Evolutionary conservation across 2,329 filamentous ascomycete genomes (phyloP), one percentile per base, ranked within the genome.

Genomic region (Fusarium sp.): DNA sequence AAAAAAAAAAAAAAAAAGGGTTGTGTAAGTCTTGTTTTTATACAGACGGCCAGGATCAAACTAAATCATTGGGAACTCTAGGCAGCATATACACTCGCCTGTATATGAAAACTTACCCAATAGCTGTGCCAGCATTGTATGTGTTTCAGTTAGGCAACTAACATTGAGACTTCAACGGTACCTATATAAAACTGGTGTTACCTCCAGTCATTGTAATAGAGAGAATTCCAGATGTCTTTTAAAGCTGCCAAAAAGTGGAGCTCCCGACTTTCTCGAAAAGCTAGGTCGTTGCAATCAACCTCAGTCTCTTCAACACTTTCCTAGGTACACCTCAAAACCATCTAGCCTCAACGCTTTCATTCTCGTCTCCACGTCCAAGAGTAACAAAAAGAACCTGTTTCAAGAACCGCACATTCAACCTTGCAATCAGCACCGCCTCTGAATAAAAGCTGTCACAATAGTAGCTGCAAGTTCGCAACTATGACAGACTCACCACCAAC

Each of bases 401-500:
- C 7, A 36, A 15, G 41, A 33, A 38, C 7, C 6, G 33, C 7
- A 17, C 28, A 26, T 31, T 9, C 4, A 24, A 11, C 10, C 22
- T 12, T 24, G 18, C 11, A 28, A 33, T 6, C 20, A 20, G 17
- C 12, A 22, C 17, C 9, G 14, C 9, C 24, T 52, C 15, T 28
- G 20, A 47, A 58, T 31, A 66, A 28, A 20, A 33, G 33, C 31
- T n/a, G 28, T 42, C 56, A 33, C 69, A 45, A 60, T 24, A 28
- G 33, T 20, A 26, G 24, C 42, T n/a, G 18, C 44, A 35, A 63
- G 33, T 35, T 36, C 24, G 24, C 49, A 58, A 36, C 61, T 24
- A 75, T 75, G 72, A 59, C 72, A 54, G 61, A 73, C 45, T 73
- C 72, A 73, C 65, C 72, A 59, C 65, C 61, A 36, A 48, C 60